phyloP scores from a whole-genome alignment of 2,329 filamentous ascomycete genomes.

The Leptographium radiaticola region DNA sequence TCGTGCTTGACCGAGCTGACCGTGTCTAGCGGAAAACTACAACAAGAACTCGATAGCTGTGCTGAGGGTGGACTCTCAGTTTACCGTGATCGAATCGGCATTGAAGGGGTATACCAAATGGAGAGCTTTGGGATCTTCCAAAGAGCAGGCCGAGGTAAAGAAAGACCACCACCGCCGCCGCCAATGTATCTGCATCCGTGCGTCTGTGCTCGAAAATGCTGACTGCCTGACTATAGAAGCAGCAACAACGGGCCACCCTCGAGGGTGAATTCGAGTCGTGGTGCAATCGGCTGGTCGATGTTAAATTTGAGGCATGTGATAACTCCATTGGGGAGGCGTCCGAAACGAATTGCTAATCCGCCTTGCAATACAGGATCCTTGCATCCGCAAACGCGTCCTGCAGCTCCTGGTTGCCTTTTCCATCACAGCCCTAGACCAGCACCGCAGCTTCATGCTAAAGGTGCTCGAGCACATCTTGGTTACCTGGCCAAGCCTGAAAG shows the following conservation, averaged over 20 bases:
- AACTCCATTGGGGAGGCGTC: background rate
- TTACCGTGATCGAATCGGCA: conserved; percentile 77
- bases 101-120: conserved; percentile 83
- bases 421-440: conserved; percentile 64
- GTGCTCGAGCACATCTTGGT: conserved; percentile 85
- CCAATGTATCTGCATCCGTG: background rate
- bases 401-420: conserved; percentile 78
- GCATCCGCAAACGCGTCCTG: conserved; percentile 68
- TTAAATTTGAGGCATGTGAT: conserved; percentile 49
- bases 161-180: background rate
- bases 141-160: conserved; percentile 5
- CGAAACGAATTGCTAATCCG: background rate
- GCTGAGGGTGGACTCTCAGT: conserved; percentile 75
- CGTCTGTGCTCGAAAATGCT: background rate
- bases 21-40: conserved; percentile 37
- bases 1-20: background rate
- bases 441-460: conserved; percentile 70
- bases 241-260: conserved; percentile 41
- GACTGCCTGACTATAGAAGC: conserved; percentile 28
- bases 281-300: conserved; percentile 57
- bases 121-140: conserved; percentile 25
- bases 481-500: conserved; percentile 52
- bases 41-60: conserved; percentile 59
- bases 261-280: conserved; percentile 56
- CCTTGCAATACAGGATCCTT: conserved; percentile 46